A percentile compares a stretch with the other conserved stretches of the same genome.
phyloP scores from a whole-genome alignment of 1,284 basidiomycete genomes.

The Inonotus obliquus region DNA sequence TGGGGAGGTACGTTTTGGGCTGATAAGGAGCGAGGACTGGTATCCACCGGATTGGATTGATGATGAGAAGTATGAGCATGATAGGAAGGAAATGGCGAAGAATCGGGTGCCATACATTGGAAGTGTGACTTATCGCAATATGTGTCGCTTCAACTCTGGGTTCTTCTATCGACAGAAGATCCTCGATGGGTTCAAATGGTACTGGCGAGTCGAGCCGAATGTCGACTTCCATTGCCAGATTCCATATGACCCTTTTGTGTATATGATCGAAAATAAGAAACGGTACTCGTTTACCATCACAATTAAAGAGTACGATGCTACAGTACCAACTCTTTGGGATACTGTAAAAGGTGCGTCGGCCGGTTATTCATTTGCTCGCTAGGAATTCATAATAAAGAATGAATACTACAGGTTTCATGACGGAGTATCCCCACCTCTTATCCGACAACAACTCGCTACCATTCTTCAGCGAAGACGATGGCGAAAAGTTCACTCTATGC shows the following conservation, averaged over 20 bases:
- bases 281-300: constrained; percentile 56
- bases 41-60: constrained; percentile 61
- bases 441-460: constrained; percentile 61
- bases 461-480: constrained; percentile 65
- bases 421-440: constrained; percentile 56
- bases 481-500: constrained; percentile 65
- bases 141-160: constrained; percentile 53
- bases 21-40: constrained; percentile 45
- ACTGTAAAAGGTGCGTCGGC: constrained; percentile 42
- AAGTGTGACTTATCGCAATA: constrained; percentile 26
- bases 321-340: constrained; percentile 73
- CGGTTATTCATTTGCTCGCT: neutral
- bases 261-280: constrained; percentile 73
- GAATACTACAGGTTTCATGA: constrained; percentile 52
- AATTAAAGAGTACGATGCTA: constrained; percentile 70
- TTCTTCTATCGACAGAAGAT: constrained; percentile 49
- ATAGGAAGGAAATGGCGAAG: constrained; percentile 32
- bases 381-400: neutral
- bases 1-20: constrained; percentile 45
- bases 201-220: constrained; percentile 68
- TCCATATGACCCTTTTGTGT: constrained; percentile 68
- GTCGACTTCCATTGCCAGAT: constrained; percentile 75
- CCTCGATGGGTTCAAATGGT: constrained; percentile 46
- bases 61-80: constrained; percentile 48
- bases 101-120: constrained; percentile 2